A percentile compares a stretch with the other conserved stretches of the same genome.
These are phyloP conservation scores for Xylaria hypoxylon DNA, from an alignment of 2,329 filamentous ascomycete species.

Conservation along the genomic window DNA sequence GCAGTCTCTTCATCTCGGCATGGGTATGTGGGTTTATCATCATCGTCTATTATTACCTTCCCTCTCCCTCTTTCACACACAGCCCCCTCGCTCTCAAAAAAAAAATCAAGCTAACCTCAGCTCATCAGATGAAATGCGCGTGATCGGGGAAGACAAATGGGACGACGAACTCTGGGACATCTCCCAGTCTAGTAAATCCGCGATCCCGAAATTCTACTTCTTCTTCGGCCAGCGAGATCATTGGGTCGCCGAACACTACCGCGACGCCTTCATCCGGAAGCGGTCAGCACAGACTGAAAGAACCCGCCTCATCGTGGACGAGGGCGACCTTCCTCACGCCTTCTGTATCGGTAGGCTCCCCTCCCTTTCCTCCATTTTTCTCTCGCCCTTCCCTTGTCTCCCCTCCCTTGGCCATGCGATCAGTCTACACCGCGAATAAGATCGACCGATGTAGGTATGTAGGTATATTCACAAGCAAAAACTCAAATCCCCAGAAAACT, in stretches of 20 bases:
- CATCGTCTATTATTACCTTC: not conserved
- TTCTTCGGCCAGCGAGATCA: constrained; percentile 71
- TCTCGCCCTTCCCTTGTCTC: not conserved
- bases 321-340: constrained; percentile 67
- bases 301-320: constrained; percentile 65
- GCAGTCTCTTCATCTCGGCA: constrained; percentile 69
- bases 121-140: constrained; percentile 63
- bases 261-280: constrained; percentile 66
- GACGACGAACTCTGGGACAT: constrained; percentile 69
- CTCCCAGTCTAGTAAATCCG: constrained; percentile 41
- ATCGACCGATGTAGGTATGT: not conserved
- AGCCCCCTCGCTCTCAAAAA: not conserved
- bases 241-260: constrained; percentile 69
- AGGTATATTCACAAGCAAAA: not conserved
- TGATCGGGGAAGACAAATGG: constrained; percentile 70
- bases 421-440: not conserved
- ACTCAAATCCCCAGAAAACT: not conserved
- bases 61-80: not conserved
- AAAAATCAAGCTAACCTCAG: constrained; percentile 15
- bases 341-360: constrained; percentile 66
- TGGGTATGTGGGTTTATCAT: constrained; percentile 47
- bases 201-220: constrained; percentile 64
- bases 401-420: not conserved
- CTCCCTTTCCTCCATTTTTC: not conserved
- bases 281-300: constrained; percentile 53